A percentile compares a stretch with the other conserved stretches of the same genome.
Conservation (phyloP, 257 asterid species). For the Fraxinus excelsior region DNA sequence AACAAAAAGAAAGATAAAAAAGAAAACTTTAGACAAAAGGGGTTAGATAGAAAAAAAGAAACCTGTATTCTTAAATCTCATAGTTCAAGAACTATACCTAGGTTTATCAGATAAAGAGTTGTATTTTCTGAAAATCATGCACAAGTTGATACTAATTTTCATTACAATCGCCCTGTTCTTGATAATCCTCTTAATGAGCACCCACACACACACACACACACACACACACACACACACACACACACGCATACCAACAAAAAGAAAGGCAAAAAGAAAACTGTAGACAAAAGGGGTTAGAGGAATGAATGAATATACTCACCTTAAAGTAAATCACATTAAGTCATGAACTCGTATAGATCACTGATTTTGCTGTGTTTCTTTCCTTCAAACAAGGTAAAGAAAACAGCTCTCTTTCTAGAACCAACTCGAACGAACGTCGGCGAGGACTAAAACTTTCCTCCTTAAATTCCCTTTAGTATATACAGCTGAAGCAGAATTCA, state of each 20-base stretch:
- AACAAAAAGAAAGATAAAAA: too few relatives aligned
- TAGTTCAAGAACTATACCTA: background rate
- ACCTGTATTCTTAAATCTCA: background rate
- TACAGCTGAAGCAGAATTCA: constrained; percentile 39
- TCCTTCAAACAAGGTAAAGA: background rate
- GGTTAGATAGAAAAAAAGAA: background rate
- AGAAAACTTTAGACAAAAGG: background rate
- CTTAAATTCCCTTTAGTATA: constrained; percentile 32
- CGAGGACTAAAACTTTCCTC: background rate
- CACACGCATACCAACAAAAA: too few relatives aligned
- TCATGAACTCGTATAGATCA: background rate
- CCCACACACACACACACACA: too few relatives aligned
- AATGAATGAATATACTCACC: background rate
- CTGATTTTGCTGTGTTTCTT: background rate
- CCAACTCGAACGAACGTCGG: background rate
- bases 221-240: too few relatives aligned
- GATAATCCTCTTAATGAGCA: too few relatives aligned
- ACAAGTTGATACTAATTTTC: too few relatives aligned
- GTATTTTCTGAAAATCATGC: too few relatives aligned
- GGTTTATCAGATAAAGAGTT: background rate
- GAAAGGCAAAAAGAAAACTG: too few relatives aligned
- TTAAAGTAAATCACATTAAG: background rate
- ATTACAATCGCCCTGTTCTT: background rate
- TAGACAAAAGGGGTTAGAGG: background rate
- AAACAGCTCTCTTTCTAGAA: background rate